A percentile compares a stretch with the other conserved stretches of the same genome.
Evolutionary conservation across 2,329 filamentous ascomycete genomes (phyloP).

Genomic region (Alternaria sp.): DNA sequence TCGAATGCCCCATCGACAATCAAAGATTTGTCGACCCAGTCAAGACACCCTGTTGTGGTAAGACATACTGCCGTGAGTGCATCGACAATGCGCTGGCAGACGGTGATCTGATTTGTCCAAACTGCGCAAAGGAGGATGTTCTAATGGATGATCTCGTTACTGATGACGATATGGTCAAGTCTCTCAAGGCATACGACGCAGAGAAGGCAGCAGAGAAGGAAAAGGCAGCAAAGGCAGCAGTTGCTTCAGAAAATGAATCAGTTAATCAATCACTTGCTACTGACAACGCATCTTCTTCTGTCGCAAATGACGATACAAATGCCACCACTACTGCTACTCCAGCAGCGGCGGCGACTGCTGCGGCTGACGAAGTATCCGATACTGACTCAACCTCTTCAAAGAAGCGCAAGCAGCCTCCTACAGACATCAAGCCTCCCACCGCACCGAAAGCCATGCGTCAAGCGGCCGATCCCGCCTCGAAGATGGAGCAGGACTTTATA

Average conservation of each 20-base stretch:
- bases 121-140: constrained; percentile 88
- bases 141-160: constrained; percentile 83
- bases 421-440: constrained; percentile 62
- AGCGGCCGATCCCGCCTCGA: constrained; percentile 63
- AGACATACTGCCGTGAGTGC: constrained; percentile 99
- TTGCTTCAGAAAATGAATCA: constrained; percentile 36
- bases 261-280: constrained; percentile 19
- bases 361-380: constrained; percentile 47
- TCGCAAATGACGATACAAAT: constrained; percentile 36
- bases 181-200: constrained; percentile 78
- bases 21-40: constrained; percentile 98
- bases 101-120: constrained; percentile 95
- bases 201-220: constrained; percentile 56
- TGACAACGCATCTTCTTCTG: constrained; percentile 26
- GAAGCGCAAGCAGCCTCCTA: constrained; percentile 83
- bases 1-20: constrained; percentile 96
- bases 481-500: constrained; percentile 53
- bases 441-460: constrained; percentile 59
- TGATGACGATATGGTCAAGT: constrained; percentile 80
- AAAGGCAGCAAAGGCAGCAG: constrained; percentile 47
- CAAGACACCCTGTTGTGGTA: constrained; percentile 98
- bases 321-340: constrained; percentile 38
- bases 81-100: constrained; percentile 99
- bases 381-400: constrained; percentile 60
- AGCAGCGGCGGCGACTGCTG: constrained; percentile 46